Base-by-base conservation (phyloP, 345 rosid genomes). In the Brassica nigra region DNA sequence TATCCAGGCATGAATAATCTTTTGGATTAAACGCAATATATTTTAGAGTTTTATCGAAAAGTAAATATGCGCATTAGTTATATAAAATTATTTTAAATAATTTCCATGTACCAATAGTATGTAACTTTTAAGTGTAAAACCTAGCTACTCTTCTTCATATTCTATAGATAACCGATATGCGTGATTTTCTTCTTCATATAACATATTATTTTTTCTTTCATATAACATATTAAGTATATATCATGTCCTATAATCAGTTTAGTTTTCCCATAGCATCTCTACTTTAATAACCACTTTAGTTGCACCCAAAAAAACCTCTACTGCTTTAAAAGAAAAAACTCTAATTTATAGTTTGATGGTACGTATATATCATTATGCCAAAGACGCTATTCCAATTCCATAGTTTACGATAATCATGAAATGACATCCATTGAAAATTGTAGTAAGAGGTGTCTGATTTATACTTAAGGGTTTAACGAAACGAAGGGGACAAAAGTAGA, bases 391-490 rank as follows among this genome's bases (percentile, higher is more conserved):
- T 39, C 34, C 23, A 52, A 59, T 20, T 55, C 68, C 77, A 66
- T 57, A 30, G 20, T 78, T 78, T 57, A 64, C 29, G 29, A 72
- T 54, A 69, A 20, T 52, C 44, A 63, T 52, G 65, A 63, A 33
- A 63, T n/a, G 67, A 63, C 71, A 72, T 66, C 39, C 68, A 18
- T 47, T 73, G 77, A 73, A 66, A 61, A 66, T 54, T 59, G 73
- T 73, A 44, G 73, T 39, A 30, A 72, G 68, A 66, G 10, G 71
- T 18, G 36, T 70, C 63, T 34, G 71, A 70, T 49, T 71, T 18
- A 71, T 66, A 57, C 14, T 71, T 36, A 20, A 14, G 18, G 49
- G 61, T 54, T 39, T 39, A 78, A 72, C 37, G 5, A 66, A 49
- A 66, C 62, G 18, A 71, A 39, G 72, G 49, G 61, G 76, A 54